Evolutionary conservation across 2,329 filamentous ascomycete genomes (phyloP).

Genomic region (Neocatenulostroma microsporum): DNA sequence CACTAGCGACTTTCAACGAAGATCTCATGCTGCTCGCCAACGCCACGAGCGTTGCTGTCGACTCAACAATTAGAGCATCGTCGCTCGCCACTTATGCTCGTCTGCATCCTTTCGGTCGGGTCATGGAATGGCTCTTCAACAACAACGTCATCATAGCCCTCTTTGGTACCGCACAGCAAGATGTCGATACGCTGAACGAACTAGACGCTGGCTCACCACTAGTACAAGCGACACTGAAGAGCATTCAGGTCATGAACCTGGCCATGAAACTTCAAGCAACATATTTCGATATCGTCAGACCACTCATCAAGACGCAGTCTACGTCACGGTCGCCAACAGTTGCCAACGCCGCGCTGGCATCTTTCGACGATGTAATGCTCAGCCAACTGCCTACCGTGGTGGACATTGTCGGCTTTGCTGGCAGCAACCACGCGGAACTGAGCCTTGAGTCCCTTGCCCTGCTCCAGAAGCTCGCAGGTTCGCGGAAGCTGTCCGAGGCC

Average conservation of each 20-base stretch:
- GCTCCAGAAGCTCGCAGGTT: slow-evolving; percentile 78
- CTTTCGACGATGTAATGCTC: slow-evolving; percentile 84
- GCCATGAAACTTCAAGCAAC: slow-evolving; percentile 84
- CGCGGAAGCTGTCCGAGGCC: slow-evolving; percentile 67
- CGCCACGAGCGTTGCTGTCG: slow-evolving; percentile 65
- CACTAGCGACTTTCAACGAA: slow-evolving; percentile 85
- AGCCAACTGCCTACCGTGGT: slow-evolving; percentile 72
- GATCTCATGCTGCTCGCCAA: slow-evolving; percentile 81
- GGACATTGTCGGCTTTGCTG: slow-evolving; percentile 78
- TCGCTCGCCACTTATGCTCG: slow-evolving; percentile 73
- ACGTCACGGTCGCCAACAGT: slow-evolving; percentile 54
- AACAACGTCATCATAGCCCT: slow-evolving; percentile 75
- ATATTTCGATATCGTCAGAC: slow-evolving; percentile 80
- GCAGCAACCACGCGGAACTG: slow-evolving; percentile 71
- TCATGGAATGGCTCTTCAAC: slow-evolving; percentile 98
- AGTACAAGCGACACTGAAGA: slow-evolving; percentile 67
- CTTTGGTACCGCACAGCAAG: slow-evolving; percentile 71
- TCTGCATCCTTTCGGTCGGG: slow-evolving; percentile 83
- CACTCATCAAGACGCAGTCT: slow-evolving; percentile 61
- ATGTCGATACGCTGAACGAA: slow-evolving; percentile 62
- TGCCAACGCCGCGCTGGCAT: slow-evolving; percentile 68
- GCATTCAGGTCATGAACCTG: slow-evolving; percentile 75
- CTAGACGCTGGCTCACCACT: slow-evolving; percentile 71
- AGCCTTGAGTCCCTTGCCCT: slow-evolving; percentile 74
- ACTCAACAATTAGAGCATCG: slow-evolving; percentile 64